Evolutionary conservation across 768 basidiomycete species (phyloP).

Genomic region (Russula ochroleuca): DNA sequence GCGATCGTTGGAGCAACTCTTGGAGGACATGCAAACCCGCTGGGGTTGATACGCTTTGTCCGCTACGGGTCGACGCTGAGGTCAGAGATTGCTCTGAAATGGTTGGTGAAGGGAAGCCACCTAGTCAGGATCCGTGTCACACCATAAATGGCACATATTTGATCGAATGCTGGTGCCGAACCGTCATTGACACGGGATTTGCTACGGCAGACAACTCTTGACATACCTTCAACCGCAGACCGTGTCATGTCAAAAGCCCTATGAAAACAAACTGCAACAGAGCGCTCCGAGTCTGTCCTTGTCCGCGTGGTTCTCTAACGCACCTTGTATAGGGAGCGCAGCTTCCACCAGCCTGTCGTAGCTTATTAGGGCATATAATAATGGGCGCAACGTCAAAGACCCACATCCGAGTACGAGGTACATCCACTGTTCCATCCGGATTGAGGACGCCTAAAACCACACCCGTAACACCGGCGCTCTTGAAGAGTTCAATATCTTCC

Average conservation of each 20-base stretch:
- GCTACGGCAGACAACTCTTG: background rate
- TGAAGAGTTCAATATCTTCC: conserved; percentile 64
- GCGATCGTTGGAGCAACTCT: conserved; percentile 25
- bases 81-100: background rate
- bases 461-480: conserved; percentile 52
- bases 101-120: conserved; percentile 35
- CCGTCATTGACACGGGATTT: background rate
- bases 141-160: conserved; percentile 53
- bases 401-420: conserved; percentile 54
- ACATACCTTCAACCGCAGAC: conserved; percentile 26
- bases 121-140: conserved; percentile 79
- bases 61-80: conserved; percentile 38
- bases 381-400: background rate
- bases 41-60: conserved; percentile 44
- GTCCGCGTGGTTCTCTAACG: background rate
- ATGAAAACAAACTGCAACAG: conserved; percentile 63
- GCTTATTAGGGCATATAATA: background rate
- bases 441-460: conserved; percentile 65
- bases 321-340: conserved; percentile 61
- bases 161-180: conserved; percentile 33
- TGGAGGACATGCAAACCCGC: conserved; percentile 27
- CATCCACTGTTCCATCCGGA: conserved; percentile 54
- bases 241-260: conserved; percentile 65
- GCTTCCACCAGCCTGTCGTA: conserved; percentile 49
- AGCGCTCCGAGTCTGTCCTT: background rate